Percentiles rank a stretch among this genome's conserved stretches.
phyloP scores from a whole-genome alignment of 768 basidiomycete genomes.

The Amanita pallidorosea region DNA sequence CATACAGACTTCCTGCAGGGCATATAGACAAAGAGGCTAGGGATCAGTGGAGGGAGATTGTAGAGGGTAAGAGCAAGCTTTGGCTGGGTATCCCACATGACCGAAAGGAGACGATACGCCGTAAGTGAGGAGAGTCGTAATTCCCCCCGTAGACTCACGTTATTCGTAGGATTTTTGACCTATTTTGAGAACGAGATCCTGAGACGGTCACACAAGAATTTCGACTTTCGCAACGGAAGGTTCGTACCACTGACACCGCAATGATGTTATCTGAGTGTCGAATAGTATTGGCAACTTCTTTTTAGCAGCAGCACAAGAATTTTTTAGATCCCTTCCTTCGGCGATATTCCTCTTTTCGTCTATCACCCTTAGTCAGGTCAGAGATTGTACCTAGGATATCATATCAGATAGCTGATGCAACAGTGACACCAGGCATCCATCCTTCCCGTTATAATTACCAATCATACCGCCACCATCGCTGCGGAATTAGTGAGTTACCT shows the following conservation, averaged over 20 bases:
- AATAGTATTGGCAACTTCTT: slow-evolving; percentile 83
- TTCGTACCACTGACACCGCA: slow-evolving; percentile 14
- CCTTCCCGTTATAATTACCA: slow-evolving; percentile 85
- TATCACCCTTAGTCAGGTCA: slow-evolving; percentile 69
- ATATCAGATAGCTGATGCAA: background rate
- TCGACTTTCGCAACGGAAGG: slow-evolving; percentile 89
- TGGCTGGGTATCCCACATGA: slow-evolving; percentile 87
- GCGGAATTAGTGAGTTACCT: slow-evolving; percentile 56
- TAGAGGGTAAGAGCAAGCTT: slow-evolving; percentile 72
- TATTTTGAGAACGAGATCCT: slow-evolving; percentile 85
- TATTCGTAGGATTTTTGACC: slow-evolving; percentile 70
- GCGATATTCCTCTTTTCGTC: slow-evolving; percentile 92
- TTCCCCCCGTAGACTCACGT: background rate
- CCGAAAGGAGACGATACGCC: slow-evolving; percentile 84
- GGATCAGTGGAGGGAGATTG: slow-evolving; percentile 86
- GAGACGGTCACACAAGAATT: slow-evolving; percentile 86
- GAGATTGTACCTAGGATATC: background rate
- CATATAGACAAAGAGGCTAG: slow-evolving; percentile 68
- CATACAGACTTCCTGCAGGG: slow-evolving; percentile 65
- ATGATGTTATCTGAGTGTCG: background rate
- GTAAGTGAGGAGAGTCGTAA: slow-evolving; percentile 23
- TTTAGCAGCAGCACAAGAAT: slow-evolving; percentile 77
- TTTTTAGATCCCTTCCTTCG: slow-evolving; percentile 87
- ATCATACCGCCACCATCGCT: slow-evolving; percentile 92
- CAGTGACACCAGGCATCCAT: slow-evolving; percentile 50